Evolutionary conservation across 495 filamentous ascomycete species (phyloP), one percentile per base, ranked within the genome.

Genomic region (Aspergillus wentii): DNA sequence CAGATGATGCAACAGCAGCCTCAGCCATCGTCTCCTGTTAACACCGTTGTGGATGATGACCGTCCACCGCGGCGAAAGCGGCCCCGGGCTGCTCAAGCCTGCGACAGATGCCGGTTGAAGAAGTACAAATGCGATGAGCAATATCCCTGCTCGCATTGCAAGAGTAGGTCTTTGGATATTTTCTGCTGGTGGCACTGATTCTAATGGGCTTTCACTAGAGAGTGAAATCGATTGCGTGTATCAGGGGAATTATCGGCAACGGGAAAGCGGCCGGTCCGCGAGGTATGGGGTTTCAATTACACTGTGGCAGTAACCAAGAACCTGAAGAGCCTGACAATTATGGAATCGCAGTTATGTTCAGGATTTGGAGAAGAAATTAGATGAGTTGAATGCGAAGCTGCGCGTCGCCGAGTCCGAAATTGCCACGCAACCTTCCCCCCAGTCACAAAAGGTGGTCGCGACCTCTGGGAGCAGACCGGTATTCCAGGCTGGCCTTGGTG

Each of bases 51-150:
- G 30, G 55, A 58, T 33, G 49, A 54, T 13, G 32, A 47, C 3
- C 32, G 43, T 39, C 46, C 54, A 17, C 64, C 62, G 37, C 56
- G 57, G 25, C 32, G 47, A 11, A 67, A 65, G 36, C 48, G 63
- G 34, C 59, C 63, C 18, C 64, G 64, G 13, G 64, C 64, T 22
- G 57, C 61, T 14, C 59, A 61, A 33, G 64, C 64, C 5, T 68
- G 64, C 48, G 64, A 68, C 23, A 49, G 64, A 14, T 68, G 64
- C 43, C 53, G 64, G 40, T 31, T 51, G 32, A 68, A 68, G 49
- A 68, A 68, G 43, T 68, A 68, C 40, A 68, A 68, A 48, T 68
- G 64, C 48, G 60, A 68, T 29, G 64, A 68, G 44, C 51, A 51
- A 14, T 68, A 62, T 49, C 64, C 64, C 3, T 65, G 61, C 35